Evolutionary conservation across 495 filamentous ascomycete genomes (phyloP).

Genomic region (Aspergillus asperescens): DNA sequence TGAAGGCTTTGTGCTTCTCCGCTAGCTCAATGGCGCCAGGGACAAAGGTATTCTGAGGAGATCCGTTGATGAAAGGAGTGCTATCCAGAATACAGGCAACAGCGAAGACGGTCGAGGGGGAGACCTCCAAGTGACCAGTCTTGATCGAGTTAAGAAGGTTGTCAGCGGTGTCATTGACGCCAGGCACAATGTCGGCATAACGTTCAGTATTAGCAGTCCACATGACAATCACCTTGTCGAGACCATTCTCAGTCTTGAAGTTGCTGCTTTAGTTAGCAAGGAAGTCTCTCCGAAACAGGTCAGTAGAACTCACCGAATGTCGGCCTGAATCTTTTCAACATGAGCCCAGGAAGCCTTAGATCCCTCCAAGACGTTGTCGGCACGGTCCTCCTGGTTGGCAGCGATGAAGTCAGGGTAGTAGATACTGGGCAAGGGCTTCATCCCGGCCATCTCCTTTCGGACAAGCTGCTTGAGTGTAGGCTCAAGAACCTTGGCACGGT

Average conservation of each 20-base stretch:
- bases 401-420: constrained; percentile 99
- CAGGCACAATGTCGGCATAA: constrained; percentile 78
- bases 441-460: constrained; percentile 83
- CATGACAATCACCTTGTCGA: constrained; percentile 96
- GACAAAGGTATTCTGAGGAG: constrained; percentile 98
- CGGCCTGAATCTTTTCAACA: constrained; percentile 88
- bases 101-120: constrained; percentile 93
- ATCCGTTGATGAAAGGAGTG: constrained; percentile 97
- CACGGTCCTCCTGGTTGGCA: constrained; percentile 95
- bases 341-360: constrained; percentile 78
- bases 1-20: constrained; percentile 82
- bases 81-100: constrained; percentile 88
- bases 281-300: background rate
- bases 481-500: constrained; percentile 90
- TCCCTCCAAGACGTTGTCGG: constrained; percentile 83
- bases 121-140: constrained; percentile 76
- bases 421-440: constrained; percentile 88
- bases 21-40: constrained; percentile 87
- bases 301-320: constrained; percentile 67
- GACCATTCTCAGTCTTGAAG: constrained; percentile 78
- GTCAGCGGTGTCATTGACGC: constrained; percentile 94
- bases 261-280: constrained; percentile 50
- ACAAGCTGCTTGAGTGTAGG: constrained; percentile 83
- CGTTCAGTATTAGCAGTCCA: constrained; percentile 99
- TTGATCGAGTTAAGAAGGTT: constrained; percentile 87